Percentiles rank a stretch among this genome's conserved stretches.
Conservation (phyloP, 176 grass and related monocot species). For the sorghum (Sorghum bicolor) region Sorghum_bicolor_NCBIv3 NC_012873.2:59415501-59416000, state of each 20-base stretch:
- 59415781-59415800: conserved; percentile 73
- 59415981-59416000: conserved; percentile 55
- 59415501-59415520: conserved; percentile 69
- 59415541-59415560: conserved; percentile 92
- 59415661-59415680: conserved; percentile 48
- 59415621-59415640: conserved; percentile 83
- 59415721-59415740: conserved; percentile 88
- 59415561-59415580: conserved; percentile 89
- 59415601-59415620: conserved; percentile 66
- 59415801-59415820: conserved; percentile 67
- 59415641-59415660: conserved; percentile 90
- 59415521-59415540: conserved; percentile 72
- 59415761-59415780: conserved; percentile 95
- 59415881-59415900: conserved; percentile 95
- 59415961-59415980: conserved; percentile 37
- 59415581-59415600: conserved; percentile 57
- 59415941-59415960: conserved; percentile 61
- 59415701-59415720: conserved; percentile 45
- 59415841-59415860: conserved; percentile 98
- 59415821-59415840: conserved; percentile 45
- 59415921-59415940: conserved; percentile 68
- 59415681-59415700: conserved; percentile 69
- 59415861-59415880: conserved; percentile 92
- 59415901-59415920: conserved; percentile 74
- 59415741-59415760: conserved; percentile 88